A percentile compares a stretch with the other conserved stretches of the same genome.
Evolutionary conservation across 2,329 filamentous ascomycete species (phyloP).

Genomic region (Arthrinium puccinioides): DNA sequence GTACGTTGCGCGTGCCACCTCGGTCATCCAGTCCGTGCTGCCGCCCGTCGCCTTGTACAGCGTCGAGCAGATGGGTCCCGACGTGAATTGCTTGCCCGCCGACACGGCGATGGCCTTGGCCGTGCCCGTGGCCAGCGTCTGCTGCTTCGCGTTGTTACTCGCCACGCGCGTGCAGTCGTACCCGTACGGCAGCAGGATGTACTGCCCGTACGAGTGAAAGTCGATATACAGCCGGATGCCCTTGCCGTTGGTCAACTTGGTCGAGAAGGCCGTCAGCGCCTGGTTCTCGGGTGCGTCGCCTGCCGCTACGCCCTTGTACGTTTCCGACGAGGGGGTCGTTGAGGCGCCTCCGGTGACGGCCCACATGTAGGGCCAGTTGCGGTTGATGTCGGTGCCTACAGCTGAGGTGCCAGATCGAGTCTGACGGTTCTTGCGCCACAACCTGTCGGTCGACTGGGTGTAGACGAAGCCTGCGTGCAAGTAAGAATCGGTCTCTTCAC

Average conservation of each 20-base stretch:
- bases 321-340: constrained; percentile 36
- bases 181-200: constrained; percentile 47
- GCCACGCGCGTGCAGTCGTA: constrained; percentile 41
- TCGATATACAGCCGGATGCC: constrained; percentile 52
- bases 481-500: constrained; percentile 3
- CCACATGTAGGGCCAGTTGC: constrained; percentile 45
- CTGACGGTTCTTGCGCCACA: constrained; percentile 48
- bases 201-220: constrained; percentile 51
- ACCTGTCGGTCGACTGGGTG: constrained; percentile 39
- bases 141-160: constrained; percentile 33
- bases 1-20: constrained; percentile 16
- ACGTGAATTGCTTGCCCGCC: constrained; percentile 26
- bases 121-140: constrained; percentile 28
- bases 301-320: constrained; percentile 31
- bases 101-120: constrained; percentile 22
- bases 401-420: constrained; percentile 30
- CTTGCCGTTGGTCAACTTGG: constrained; percentile 29
- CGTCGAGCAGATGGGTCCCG: constrained; percentile 28
- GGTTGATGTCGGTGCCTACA: constrained; percentile 43
- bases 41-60: constrained; percentile 24
- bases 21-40: constrained; percentile 22
- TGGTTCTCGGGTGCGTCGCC: constrained; percentile 40
- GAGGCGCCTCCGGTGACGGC: constrained; percentile 33
- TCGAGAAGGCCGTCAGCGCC: constrained; percentile 38
- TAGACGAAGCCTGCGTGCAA: constrained; percentile 37